phyloP scores from a whole-genome alignment of 2,329 filamentous ascomycete genomes.

The Calonectria pseudoreteaudii region DNA sequence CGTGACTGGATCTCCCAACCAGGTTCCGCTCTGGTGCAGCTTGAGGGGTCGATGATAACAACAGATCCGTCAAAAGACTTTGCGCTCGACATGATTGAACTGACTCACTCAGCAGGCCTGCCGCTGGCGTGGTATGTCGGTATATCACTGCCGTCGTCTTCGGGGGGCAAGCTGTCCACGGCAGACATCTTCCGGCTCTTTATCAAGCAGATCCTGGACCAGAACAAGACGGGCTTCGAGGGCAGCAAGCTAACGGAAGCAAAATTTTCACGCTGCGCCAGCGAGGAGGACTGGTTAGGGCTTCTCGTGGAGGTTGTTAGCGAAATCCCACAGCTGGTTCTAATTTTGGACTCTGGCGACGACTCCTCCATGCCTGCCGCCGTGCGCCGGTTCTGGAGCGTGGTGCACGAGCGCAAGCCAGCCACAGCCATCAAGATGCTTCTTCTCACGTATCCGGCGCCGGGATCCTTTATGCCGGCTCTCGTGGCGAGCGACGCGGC shows the following conservation, averaged over 20 bases:
- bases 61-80: constrained; percentile 19
- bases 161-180: background rate
- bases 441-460: constrained; percentile 15
- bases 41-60: constrained; percentile 12
- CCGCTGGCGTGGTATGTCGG: constrained; percentile 18
- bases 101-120: background rate
- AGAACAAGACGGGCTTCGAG: background rate
- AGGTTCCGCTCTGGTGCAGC: constrained; percentile 14
- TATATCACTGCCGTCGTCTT: constrained; percentile 12
- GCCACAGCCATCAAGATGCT: constrained; percentile 23
- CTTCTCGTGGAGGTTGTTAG: constrained; percentile 12
- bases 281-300: constrained; percentile 13
- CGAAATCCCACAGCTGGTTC: constrained; percentile 1
- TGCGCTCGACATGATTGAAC: constrained; percentile 24
- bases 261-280: constrained; percentile 15
- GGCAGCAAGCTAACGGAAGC: constrained; percentile 5
- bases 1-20: constrained; percentile 23
- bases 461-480: constrained; percentile 1
- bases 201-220: constrained; percentile 15
- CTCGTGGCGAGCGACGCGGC: constrained; percentile 12
- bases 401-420: background rate
- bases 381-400: constrained; percentile 14
- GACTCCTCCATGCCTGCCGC: background rate
- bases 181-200: constrained; percentile 10
- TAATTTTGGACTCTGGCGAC: constrained; percentile 19